Conservation (phyloP, 345 rosid species). For the Abelmoschus esculentus region DNA sequence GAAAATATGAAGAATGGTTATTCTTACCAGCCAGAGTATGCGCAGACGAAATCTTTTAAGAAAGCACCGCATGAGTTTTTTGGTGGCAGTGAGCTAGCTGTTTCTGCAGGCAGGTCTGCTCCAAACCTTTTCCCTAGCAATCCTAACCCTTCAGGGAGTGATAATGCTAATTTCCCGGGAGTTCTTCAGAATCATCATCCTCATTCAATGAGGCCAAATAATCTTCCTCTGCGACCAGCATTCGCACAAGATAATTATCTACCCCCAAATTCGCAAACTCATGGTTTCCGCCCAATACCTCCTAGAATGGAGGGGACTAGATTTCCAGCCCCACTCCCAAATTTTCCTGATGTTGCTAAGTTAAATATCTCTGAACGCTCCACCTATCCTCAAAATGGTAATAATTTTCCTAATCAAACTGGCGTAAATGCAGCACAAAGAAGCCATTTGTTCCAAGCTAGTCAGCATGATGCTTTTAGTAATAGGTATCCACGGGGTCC, state of each 20-base stretch:
- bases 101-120: constrained; percentile 25
- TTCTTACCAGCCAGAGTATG: constrained; percentile 27
- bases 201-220: constrained; percentile 31
- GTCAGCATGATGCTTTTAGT: constrained; percentile 5
- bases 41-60: constrained; percentile 48
- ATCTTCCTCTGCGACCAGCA: constrained; percentile 31
- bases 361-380: constrained; percentile 33
- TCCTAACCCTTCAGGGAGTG: constrained; percentile 27
- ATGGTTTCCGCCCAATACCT: constrained; percentile 37
- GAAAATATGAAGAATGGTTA: constrained; percentile 33
- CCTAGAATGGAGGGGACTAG: constrained; percentile 36
- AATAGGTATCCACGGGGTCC: constrained; percentile 23
- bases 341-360: constrained; percentile 46
- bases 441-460: constrained; percentile 20
- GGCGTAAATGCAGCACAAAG: constrained; percentile 25
- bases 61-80: constrained; percentile 82
- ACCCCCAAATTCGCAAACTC: constrained; percentile 26
- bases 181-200: constrained; percentile 29
- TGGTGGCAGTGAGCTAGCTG: constrained; percentile 35
- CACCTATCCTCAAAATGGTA: constrained; percentile 26
- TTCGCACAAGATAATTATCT: constrained; percentile 27
- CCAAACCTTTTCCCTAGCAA: constrained; percentile 33
- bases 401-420: constrained; percentile 30
- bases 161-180: constrained; percentile 26
- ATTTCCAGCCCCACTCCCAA: constrained; percentile 21